These are phyloP conservation scores for Cucumis variabilis DNA, from an alignment of 331 rosid genomes.

Conservation along the genomic window DNA sequence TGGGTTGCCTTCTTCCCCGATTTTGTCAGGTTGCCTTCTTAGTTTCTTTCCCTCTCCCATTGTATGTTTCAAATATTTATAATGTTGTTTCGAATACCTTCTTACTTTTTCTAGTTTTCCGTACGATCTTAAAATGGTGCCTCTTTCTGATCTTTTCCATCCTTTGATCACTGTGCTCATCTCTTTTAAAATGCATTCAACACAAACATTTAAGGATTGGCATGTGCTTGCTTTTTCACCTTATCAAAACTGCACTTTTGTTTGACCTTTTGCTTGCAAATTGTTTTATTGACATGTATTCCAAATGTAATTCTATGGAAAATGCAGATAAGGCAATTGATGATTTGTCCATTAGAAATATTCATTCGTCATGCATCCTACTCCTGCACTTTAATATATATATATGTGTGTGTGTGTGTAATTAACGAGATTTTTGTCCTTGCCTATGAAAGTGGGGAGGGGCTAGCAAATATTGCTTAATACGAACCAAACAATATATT, in stretches of 20 bases:
- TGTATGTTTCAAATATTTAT: too few species aligned
- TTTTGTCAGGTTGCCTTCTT: too few species aligned
- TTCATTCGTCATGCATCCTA: constrained; percentile 56
- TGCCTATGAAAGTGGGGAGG: constrained; percentile 11
- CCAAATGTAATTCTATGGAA: constrained; percentile 52
- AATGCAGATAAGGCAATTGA: constrained; percentile 50
- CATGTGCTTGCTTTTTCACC: constrained; percentile 51
- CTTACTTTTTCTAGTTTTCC: too few species aligned
- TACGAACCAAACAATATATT: constrained; percentile 28
- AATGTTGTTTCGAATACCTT: too few species aligned
- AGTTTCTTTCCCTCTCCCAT: too few species aligned
- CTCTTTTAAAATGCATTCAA: constrained; percentile 47
- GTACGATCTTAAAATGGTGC: too few species aligned
- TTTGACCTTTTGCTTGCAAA: constrained; percentile 48
- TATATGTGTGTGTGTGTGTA: too few species aligned
- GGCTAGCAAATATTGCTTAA: constrained; percentile 10
- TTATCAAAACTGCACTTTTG: constrained; percentile 58
- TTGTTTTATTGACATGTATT: constrained; percentile 57
- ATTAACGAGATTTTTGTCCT: constrained; percentile 23
- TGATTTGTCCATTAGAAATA: constrained; percentile 52
- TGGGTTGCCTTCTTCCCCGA: too few species aligned
- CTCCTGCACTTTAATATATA: constrained; percentile 36
- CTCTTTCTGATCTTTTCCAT: too few species aligned
- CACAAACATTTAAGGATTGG: constrained; percentile 52
- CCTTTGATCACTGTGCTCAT: constrained; percentile 39